Evolutionary conservation across 441 rosid species (phyloP), one percentile per base, ranked within the genome.

Genomic region (Lagerstroemia fauriei): DNA sequence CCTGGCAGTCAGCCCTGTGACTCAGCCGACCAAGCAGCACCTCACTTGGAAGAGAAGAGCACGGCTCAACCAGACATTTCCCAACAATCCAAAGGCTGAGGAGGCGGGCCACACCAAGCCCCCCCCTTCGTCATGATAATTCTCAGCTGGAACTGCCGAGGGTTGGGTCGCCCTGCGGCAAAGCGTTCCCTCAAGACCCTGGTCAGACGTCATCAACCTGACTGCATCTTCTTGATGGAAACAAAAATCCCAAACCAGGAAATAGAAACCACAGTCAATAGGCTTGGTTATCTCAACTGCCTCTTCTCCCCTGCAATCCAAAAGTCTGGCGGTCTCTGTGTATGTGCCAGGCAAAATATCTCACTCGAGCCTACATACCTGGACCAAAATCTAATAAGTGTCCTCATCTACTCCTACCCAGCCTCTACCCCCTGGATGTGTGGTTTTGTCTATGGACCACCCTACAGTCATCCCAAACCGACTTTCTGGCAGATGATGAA

Each of bases 251-350:
- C 1, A 24, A 13, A 3, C 6, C 1, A 24, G 1, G 22, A 9
- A 63, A n/a, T 63, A 7, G 14, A 1, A 25, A 12, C 0, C 3
- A 7, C 4, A 5, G 3, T 25, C 0, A 25, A 9, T 0, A 63
- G 5, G n/a, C 31, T 63, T 8, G 69, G 69, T 3, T 63, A 56
- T n/a, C 10, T 10, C 6, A 63, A 63, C 9, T 6, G 6, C 4
- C 2, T 1, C 5, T 25, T 0, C 29, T 7, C 0, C 31, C 31
- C 69, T 9, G 29, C 31, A 0, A 27, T 6, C 6, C 6, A 8
- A 0, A 63, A 20, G 7, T 63, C 69, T 3, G 69, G 69, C 1
- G 69, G 69, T 1, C 69, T 63, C 9, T 63, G 69, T 12, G 1
- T 63, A 10, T 24, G 31, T 27, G 4, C 31, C 0, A 25, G 14